Percentiles rank a stretch among this genome's conserved stretches.
Evolutionary conservation across 106 monocot genomes (phyloP).

Genomic region (Phalaenopsis equestris): DNA sequence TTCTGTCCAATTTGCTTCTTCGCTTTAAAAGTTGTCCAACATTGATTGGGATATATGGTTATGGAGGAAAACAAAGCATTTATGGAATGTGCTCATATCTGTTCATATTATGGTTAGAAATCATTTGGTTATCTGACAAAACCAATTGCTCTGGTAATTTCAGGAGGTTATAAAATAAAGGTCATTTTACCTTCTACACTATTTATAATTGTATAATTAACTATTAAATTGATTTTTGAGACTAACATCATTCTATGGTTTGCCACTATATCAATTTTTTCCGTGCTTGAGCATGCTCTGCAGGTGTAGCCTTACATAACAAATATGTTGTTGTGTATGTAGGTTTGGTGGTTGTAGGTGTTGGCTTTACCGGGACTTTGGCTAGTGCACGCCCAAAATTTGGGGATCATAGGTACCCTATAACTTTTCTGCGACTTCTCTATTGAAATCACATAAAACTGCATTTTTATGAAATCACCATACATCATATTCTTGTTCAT

Average conservation of each 20-base stretch:
- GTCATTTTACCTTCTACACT: not conserved
- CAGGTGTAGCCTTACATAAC: not conserved
- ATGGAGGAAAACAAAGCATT: too few relatives aligned
- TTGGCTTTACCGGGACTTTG: conserved; percentile 86
- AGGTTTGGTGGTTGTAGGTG: conserved; percentile 65
- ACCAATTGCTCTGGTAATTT: not conserved
- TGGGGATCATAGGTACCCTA: conserved; percentile 70
- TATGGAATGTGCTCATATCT: too few relatives aligned
- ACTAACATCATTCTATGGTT: not conserved
- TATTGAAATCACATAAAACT: not conserved
- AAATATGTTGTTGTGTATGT: conserved; percentile 8
- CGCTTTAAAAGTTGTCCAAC: too few relatives aligned
- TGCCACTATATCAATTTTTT: not conserved
- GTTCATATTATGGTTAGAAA: not conserved
- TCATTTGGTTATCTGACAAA: not conserved
- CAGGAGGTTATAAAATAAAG: not conserved
- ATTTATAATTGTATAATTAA: not conserved
- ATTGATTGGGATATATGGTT: too few relatives aligned
- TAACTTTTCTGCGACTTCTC: not conserved
- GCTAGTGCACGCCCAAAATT: conserved; percentile 49
- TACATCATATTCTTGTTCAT: not conserved
- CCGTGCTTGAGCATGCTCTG: not conserved
- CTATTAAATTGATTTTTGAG: not conserved
- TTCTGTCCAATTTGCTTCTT: too few relatives aligned
- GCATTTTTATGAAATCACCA: not conserved